Evolutionary conservation across 202 grass and related monocot species (phyloP), one percentile per base, ranked within the genome.

Genomic region (Panicum virgatum): DNA sequence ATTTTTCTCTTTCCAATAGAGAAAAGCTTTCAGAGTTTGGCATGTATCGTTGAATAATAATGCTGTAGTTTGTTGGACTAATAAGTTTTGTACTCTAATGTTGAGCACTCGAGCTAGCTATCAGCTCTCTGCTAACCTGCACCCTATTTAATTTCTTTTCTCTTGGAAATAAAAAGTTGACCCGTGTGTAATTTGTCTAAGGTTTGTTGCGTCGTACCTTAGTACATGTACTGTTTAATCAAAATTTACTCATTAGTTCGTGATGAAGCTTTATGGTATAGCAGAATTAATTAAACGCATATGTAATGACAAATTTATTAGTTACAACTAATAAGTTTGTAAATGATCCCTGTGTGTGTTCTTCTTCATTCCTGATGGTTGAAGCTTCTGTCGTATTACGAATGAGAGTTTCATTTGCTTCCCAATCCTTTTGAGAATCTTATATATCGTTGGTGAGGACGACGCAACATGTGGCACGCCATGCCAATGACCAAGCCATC

Each of bases 381-480:
- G 58, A 61, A 27, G 44, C 14, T 30, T 48, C 7, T 30, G 43
- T 22, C 30, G 32, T 34, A 4, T 34, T 34, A 34, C 3, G 10
- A 12, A 7, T 25, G 14, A 16, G 42, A 19, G 14, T 14, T 15
- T 29, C 15, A 45, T 26, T 18, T 34, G 27, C 25, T 18, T 53
- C 70, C 70, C 15, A 38, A 23, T 38, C 70, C 38, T 36, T 51
- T 7, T 26, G 42, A 23, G 58, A 48, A 62, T 62, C 18, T 12
- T 59, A n/a, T n/a, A n/a, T n/a, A 0, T 22, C 82, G 43, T 69
- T 15, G 0, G 6, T 52, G 8, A 16, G 75, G 54, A 63, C 8
- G 54, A 63, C 8, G 75, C 66, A 34, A 78, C 74, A 48, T 69
- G 65, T 78, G 82, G 74, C 42, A 70, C 37, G 43, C 44, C 74